These are phyloP conservation scores for Cadophora luteo-olivacea DNA, from an alignment of 2,329 filamentous ascomycete genomes.

Conservation along the genomic window DNA sequence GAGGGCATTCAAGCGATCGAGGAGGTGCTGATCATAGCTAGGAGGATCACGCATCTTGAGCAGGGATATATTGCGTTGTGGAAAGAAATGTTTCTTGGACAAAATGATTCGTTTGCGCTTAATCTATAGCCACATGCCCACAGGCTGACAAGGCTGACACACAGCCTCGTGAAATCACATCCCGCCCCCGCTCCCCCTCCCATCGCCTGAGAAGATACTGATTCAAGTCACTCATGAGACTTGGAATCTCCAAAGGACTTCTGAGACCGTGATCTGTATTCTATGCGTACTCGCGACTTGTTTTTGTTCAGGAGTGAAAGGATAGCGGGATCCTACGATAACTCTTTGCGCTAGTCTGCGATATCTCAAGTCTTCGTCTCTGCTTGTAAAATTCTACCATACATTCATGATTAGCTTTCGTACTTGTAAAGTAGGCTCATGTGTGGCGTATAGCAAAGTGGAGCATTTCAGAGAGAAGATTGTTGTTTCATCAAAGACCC, in stretches of 20 bases:
- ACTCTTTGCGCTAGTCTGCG: neutral
- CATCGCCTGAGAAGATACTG: neutral
- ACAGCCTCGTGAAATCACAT: conserved; percentile 32
- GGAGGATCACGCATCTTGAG: conserved; percentile 40
- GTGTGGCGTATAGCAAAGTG: neutral
- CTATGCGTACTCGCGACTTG: too few relatives aligned
- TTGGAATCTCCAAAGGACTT: neutral
- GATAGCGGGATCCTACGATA: too few relatives aligned
- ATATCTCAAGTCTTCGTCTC: neutral
- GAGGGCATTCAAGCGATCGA: conserved; percentile 43
- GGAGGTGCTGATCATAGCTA: conserved; percentile 41
- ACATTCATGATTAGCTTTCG: neutral
- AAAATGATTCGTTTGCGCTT: conserved; percentile 2
- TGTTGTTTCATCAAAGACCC: conserved; percentile 55
- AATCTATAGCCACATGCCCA: neutral
- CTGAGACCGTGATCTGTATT: too few relatives aligned
- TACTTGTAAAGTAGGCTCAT: neutral
- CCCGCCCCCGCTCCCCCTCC: too few relatives aligned
- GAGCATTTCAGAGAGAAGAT: conserved; percentile 58
- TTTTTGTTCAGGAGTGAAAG: too few relatives aligned
- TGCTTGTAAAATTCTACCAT: neutral
- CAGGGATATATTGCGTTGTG: neutral
- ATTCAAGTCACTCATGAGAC: neutral
- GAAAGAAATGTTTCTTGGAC: conserved; percentile 10
- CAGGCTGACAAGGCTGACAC: conserved; percentile 32